Conservation (phyloP, 1,284 basidiomycete genomes). For the Ustanciosporium gigantosporum region DNA sequence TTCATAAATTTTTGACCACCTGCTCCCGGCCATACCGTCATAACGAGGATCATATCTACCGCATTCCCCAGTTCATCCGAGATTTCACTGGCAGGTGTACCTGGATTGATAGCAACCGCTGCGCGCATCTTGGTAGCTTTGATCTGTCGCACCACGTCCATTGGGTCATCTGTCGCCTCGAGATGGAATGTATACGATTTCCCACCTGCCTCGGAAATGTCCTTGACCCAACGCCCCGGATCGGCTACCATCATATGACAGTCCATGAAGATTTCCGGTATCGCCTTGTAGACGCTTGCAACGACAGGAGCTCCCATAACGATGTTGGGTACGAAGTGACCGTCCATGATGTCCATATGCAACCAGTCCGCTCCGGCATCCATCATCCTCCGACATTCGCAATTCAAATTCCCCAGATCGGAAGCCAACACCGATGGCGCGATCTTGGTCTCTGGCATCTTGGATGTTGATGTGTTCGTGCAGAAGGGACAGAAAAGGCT, state of each 20-base stretch:
- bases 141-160: slow-evolving; percentile 58
- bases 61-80: slow-evolving; percentile 55
- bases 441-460: slow-evolving; percentile 56
- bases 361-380: slow-evolving; percentile 60
- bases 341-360: slow-evolving; percentile 62
- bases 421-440: slow-evolving; percentile 59
- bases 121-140: slow-evolving; percentile 58
- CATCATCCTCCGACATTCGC: slow-evolving; percentile 59
- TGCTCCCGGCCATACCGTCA: slow-evolving; percentile 60
- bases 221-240: slow-evolving; percentile 93
- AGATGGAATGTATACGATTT: slow-evolving; percentile 95
- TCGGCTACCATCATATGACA: slow-evolving; percentile 99
- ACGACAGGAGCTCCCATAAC: slow-evolving; percentile 82
- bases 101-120: slow-evolving; percentile 59
- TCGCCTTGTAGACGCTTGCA: slow-evolving; percentile 80
- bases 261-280: slow-evolving; percentile 98
- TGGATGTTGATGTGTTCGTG: neutral
- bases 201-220: slow-evolving; percentile 92
- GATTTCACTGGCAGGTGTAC: slow-evolving; percentile 57
- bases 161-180: slow-evolving; percentile 69
- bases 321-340: slow-evolving; percentile 92
- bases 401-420: slow-evolving; percentile 58
- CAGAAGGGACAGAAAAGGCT: neutral
- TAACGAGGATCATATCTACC: slow-evolving; percentile 60
- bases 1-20: slow-evolving; percentile 97